These are phyloP conservation scores for Meredithiella fracta DNA, from an alignment of 2,329 filamentous ascomycete genomes.

Conservation along the genomic window DNA sequence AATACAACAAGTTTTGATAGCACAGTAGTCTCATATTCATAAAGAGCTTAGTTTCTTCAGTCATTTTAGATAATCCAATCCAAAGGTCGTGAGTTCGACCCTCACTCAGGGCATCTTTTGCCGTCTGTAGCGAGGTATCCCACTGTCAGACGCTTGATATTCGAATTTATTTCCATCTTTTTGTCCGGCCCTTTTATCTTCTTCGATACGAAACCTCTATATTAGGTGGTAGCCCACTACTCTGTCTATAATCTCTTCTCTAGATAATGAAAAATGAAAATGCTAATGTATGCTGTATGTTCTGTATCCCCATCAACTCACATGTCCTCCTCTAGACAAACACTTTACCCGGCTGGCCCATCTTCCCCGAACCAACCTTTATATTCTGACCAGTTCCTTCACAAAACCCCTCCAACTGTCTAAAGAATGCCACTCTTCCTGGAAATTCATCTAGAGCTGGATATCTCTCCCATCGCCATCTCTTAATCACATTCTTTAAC, in stretches of 20 bases:
- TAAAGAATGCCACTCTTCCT: slow-evolving; percentile 1
- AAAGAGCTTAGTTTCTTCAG: slow-evolving; percentile 11
- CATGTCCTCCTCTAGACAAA: neutral
- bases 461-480: neutral
- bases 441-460: neutral
- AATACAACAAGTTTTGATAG: slow-evolving; percentile 13
- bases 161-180: neutral
- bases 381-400: neutral
- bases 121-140: neutral
- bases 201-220: neutral
- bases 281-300: neutral
- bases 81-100: slow-evolving; percentile 16
- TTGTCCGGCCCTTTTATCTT: neutral
- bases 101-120: slow-evolving; percentile 14
- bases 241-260: neutral
- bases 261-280: no score
- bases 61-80: slow-evolving; percentile 10
- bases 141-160: neutral
- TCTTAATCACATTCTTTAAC: neutral
- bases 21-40: slow-evolving; percentile 14
- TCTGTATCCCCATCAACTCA: neutral
- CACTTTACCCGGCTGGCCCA: neutral
- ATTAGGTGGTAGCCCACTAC: neutral
- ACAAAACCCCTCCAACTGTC: slow-evolving; percentile 23
- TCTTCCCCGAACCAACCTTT: neutral